phyloP scores from a whole-genome alignment of 1,139 yeast species.

The Saccharomycopsis hybrid region DNA sequence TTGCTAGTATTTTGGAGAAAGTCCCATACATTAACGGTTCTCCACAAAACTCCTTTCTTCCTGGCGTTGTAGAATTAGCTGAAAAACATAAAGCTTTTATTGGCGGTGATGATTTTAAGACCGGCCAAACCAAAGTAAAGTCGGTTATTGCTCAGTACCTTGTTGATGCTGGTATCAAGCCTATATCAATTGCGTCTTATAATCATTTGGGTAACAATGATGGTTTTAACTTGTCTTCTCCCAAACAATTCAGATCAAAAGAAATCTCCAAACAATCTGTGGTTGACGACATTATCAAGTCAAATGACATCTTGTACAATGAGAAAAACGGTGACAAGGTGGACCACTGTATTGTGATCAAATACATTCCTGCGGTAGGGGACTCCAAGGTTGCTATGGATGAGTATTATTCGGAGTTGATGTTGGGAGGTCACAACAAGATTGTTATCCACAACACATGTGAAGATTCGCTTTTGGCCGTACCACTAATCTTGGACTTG shows the following conservation, averaged over 20 bases:
- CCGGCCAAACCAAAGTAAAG: constrained; percentile 93
- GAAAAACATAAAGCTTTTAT: constrained; percentile 71
- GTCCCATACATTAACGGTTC: constrained; percentile 93
- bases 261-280: constrained; percentile 92
- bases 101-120: constrained; percentile 97
- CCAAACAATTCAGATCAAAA: constrained; percentile 89
- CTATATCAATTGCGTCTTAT: constrained; percentile 88
- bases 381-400: constrained; percentile 98
- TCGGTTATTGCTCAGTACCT: constrained; percentile 92
- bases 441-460: constrained; percentile 92
- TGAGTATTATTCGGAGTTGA: constrained; percentile 91
- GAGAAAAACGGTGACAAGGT: constrained; percentile 65
- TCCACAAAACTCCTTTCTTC: constrained; percentile 95
- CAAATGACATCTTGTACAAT: constrained; percentile 81
- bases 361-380: constrained; percentile 89
- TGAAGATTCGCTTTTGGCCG: constrained; percentile 91
- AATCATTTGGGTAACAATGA: constrained; percentile 97
- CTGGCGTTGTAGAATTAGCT: constrained; percentile 88
- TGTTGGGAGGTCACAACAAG: constrained; percentile 97
- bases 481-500: constrained; percentile 89
- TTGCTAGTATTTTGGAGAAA: constrained; percentile 82
- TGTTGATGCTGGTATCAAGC: constrained; percentile 97
- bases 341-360: constrained; percentile 94
- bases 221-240: constrained; percentile 87
- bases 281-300: constrained; percentile 89